Percentiles rank a stretch among this genome's conserved stretches.
Evolutionary conservation across 2,329 filamentous ascomycete genomes (phyloP).

Genomic region (Ceratocystis alfenasii): DNA sequence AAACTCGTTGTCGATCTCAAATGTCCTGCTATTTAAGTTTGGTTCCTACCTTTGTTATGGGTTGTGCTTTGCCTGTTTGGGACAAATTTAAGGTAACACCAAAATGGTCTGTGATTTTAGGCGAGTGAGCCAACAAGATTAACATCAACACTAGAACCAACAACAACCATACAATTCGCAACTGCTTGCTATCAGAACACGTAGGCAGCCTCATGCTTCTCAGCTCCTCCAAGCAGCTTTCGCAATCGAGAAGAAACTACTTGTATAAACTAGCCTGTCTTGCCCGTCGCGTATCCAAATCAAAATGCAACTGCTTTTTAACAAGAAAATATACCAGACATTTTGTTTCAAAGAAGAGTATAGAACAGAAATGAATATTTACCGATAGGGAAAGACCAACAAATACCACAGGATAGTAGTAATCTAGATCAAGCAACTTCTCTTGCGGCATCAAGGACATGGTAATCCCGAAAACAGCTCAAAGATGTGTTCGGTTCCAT

Average conservation of each 20-base stretch:
- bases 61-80: neutral
- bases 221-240: neutral
- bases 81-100: slow-evolving; percentile 4
- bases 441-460: neutral
- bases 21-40: neutral
- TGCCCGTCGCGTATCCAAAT: too few species aligned
- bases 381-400: neutral
- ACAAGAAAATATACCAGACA: too few species aligned
- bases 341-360: neutral
- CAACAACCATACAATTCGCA: neutral
- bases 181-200: neutral
- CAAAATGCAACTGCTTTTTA: neutral
- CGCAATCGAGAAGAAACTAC: neutral
- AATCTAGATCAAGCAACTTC: neutral
- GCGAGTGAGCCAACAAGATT: neutral
- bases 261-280: too few species aligned
- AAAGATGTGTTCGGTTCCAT: neutral
- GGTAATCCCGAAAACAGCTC: neutral
- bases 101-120: neutral
- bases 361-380: neutral
- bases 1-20: neutral
- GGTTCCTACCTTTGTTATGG: neutral
- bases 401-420: neutral
- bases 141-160: neutral
- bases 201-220: neutral